These are phyloP conservation scores for Boletus eberwhitei DNA, from an alignment of 768 basidiomycete genomes.

Conservation along the genomic window DNA sequence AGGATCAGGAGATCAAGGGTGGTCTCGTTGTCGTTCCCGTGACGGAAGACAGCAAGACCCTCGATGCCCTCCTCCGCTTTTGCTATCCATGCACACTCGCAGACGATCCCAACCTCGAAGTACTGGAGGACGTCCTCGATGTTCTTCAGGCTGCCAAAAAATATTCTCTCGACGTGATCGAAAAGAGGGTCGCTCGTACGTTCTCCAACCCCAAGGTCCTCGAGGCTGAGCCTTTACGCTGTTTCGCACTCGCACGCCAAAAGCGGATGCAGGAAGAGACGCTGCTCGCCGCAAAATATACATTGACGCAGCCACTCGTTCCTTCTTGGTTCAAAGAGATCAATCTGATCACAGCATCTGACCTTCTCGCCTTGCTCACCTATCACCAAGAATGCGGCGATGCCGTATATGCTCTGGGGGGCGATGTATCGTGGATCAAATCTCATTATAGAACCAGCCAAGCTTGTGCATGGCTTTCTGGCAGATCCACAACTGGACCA, in stretches of 20 bases:
- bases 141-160: constrained; percentile 17
- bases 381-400: constrained; percentile 18
- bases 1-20: constrained; percentile 9
- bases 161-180: constrained; percentile 15
- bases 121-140: not conserved
- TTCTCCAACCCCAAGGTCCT: constrained; percentile 20
- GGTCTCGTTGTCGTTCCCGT: constrained; percentile 20
- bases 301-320: constrained; percentile 26
- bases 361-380: constrained; percentile 24
- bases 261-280: constrained; percentile 23
- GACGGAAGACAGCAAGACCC: constrained; percentile 17
- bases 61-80: constrained; percentile 23
- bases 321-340: constrained; percentile 28
- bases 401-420: constrained; percentile 4
- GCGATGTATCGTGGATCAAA: constrained; percentile 13
- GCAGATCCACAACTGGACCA: too few species aligned
- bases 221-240: constrained; percentile 23
- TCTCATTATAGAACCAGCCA: constrained; percentile 7
- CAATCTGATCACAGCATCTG: constrained; percentile 22
- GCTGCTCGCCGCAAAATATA: constrained; percentile 26
- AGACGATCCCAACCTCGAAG: constrained; percentile 20
- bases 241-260: constrained; percentile 30
- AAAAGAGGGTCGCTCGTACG: constrained; percentile 12
- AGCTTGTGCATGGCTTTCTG: constrained; percentile 5
- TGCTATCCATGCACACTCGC: constrained; percentile 24